A percentile compares a stretch with the other conserved stretches of the same genome.
Evolutionary conservation across 2,329 filamentous ascomycete genomes (phyloP).

Genomic region (Penicillium sumatraense): DNA sequence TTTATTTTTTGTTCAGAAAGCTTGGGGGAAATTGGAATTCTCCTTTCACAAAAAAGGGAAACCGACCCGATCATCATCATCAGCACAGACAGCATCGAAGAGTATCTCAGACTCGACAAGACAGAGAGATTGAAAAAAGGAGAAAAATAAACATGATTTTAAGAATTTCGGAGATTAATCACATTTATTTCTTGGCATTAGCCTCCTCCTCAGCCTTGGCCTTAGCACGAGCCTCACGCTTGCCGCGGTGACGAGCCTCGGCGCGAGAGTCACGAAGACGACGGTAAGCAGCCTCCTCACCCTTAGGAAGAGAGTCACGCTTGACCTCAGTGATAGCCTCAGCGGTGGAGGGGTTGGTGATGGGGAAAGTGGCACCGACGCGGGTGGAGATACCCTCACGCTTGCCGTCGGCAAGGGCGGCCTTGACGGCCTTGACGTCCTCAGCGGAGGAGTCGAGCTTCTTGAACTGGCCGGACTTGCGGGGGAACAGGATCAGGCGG

Average conservation of each 20-base stretch:
- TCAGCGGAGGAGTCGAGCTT: constrained; percentile 86
- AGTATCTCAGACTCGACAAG: no score
- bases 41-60: constrained; percentile 37
- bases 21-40: no score
- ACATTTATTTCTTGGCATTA: constrained; percentile 57
- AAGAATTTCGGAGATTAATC: no score
- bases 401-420: constrained; percentile 55
- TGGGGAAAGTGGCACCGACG: constrained; percentile 69
- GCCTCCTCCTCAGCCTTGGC: constrained; percentile 74
- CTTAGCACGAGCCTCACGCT: constrained; percentile 90
- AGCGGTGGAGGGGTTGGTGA: constrained; percentile 64
- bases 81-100: no score
- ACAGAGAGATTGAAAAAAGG: neutral
- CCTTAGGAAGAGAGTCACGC: constrained; percentile 78
- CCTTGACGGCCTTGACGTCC: constrained; percentile 73
- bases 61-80: constrained; percentile 47
- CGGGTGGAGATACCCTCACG: constrained; percentile 57
- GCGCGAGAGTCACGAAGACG: constrained; percentile 83
- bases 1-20: no score
- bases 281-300: constrained; percentile 84
- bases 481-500: constrained; percentile 96
- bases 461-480: constrained; percentile 92
- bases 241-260: constrained; percentile 79
- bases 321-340: constrained; percentile 73
- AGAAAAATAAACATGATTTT: neutral